Evolutionary conservation across 805 yeast genomes (phyloP), one percentile per base, ranked within the genome.

Genomic region (Kazachstania kunashirensis): DNA sequence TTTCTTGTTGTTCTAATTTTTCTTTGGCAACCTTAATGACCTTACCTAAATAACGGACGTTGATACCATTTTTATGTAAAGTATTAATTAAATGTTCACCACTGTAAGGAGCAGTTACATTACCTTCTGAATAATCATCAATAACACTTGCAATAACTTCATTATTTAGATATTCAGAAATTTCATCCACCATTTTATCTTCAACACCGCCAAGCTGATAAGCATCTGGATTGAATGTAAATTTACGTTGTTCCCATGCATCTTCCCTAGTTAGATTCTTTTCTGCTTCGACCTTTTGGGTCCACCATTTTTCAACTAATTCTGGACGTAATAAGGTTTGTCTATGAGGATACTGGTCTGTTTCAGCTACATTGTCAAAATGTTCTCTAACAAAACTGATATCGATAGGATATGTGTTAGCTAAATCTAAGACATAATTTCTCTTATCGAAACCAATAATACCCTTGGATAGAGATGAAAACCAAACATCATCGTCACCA

Each of bases 301-400:
- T 73, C 79, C 92, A 84, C 96, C 95, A 89, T 49, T 78, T 84
- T 47, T 79, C 89, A 33, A 89, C 75, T 13, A 95, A 92, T 62
- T 89, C 97, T 45, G 77, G 77, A 63, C 97, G 78, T 31, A 89
- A 52, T 18, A 82, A 71, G 11, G 82, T 68, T 60, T 85, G 84
- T 45, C 75, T 73, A 54, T 85, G 96, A 13, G 96, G 95, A 55
- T 86, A 88, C 9, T 75, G 67, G n/a, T 59, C 56, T 4, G 64
- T 59, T 25, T 52, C 51, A n/a, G 58, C 68, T 2, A 57, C 62
- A 13, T 40, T 45, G 43, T 67, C 70, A 46, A 46, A 73, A 53
- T 77, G 51, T n/a, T 64, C 59, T 40, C 80, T 88, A 37, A 75
- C 70, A 53, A 88, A 88, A 41, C 70, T 74, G 40, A 86, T 68